Percentiles rank a stretch among this genome's conserved stretches.
Conservation (phyloP, 208 protist species). For the Acanthamoeba lenticulata region DNA sequence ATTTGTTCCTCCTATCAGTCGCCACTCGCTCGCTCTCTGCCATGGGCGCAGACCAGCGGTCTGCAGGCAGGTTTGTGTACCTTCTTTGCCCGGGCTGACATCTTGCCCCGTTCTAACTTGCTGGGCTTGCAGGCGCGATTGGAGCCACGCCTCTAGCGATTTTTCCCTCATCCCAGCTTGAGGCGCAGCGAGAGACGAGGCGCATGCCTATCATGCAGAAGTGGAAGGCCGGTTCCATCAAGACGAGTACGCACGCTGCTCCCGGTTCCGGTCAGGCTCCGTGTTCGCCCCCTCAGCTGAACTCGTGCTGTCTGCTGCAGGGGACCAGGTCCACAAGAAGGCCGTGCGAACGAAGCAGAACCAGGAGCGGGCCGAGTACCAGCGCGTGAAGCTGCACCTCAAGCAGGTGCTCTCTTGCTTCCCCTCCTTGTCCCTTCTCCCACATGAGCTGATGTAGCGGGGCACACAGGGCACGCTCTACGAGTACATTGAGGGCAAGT, state of each 20-base stretch:
- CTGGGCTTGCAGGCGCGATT: not conserved
- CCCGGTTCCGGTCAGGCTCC: not conserved
- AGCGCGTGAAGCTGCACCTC: slow-evolving; percentile 32
- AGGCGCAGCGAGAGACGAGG: slow-evolving; percentile 37
- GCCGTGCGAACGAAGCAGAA: not conserved
- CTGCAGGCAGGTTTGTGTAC: not conserved
- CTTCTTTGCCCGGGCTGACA: not conserved
- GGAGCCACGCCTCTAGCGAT: not conserved
- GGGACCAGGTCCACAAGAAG: slow-evolving; percentile 42
- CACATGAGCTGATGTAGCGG: not conserved
- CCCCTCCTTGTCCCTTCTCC: not conserved
- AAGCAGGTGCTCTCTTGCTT: not conserved
- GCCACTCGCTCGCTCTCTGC: not conserved
- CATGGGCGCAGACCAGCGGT: not conserved
- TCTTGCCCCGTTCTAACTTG: not conserved
- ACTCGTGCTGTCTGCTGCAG: not conserved
- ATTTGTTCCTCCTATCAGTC: not conserved
- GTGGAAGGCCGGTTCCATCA: slow-evolving; percentile 5
- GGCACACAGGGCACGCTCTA: slow-evolving; percentile 14
- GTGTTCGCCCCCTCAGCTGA: not conserved
- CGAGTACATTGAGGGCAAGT: slow-evolving; percentile 17
- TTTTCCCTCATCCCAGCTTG: not conserved
- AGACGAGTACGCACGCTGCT: not conserved
- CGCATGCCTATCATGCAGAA: slow-evolving; percentile 38
- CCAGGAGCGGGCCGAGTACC: slow-evolving; percentile 21